Percentiles rank a stretch among this genome's conserved stretches.
Conservation (phyloP, 257 asterid species). For the Solanum stenotomum region DNA sequence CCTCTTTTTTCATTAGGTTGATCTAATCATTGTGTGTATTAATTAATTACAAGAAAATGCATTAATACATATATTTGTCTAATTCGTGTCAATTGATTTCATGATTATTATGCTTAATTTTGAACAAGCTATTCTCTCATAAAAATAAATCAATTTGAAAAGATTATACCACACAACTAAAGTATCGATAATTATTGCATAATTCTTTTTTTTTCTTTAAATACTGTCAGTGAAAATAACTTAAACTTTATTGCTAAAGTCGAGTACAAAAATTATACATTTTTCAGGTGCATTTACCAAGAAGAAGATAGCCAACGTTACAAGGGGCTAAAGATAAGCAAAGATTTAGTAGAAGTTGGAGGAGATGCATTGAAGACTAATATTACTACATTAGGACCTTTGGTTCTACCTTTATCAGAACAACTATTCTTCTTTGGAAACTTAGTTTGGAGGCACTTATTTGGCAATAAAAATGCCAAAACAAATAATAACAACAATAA, state of each 20-base stretch:
- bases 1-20: neutral
- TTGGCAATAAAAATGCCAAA: slow-evolving; percentile 12
- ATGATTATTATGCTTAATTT: neutral
- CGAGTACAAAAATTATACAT: neutral
- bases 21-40: neutral
- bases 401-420: slow-evolving; percentile 67
- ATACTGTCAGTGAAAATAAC: neutral
- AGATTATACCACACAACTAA: no score
- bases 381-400: slow-evolving; percentile 84
- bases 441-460: slow-evolving; percentile 42
- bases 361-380: slow-evolving; percentile 89
- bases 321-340: slow-evolving; percentile 69
- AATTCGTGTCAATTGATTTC: neutral
- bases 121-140: neutral
- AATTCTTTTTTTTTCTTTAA: no score
- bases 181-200: neutral
- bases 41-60: no score
- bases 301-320: slow-evolving; percentile 62
- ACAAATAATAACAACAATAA: neutral
- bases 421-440: slow-evolving; percentile 77
- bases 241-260: neutral
- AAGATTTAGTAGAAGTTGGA: slow-evolving; percentile 65
- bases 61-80: neutral
- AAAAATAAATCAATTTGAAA: neutral
- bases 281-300: slow-evolving; percentile 69